Evolutionary conservation across 1,139 yeast genomes (phyloP).

Genomic region (Keqinozyma sinolaborantium): DNA sequence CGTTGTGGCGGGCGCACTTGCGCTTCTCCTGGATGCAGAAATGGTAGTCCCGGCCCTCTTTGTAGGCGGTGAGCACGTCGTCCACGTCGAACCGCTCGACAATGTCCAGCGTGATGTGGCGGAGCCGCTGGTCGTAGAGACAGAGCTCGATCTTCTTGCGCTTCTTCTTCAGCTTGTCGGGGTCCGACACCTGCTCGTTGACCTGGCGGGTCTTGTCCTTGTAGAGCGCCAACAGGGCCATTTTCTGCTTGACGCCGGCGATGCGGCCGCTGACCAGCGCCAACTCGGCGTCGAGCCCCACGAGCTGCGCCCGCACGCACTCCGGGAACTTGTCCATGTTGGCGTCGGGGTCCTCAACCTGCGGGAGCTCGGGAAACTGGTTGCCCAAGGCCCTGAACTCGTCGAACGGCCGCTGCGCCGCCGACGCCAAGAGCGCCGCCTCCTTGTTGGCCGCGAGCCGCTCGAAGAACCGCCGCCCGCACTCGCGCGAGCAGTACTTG

Average conservation of each 20-base stretch:
- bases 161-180: conserved; percentile 14
- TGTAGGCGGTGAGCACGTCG: conserved; percentile 10
- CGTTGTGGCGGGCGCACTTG: conserved; percentile 63
- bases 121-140: conserved; percentile 8
- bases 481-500: conserved; percentile 74
- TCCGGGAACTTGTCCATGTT: conserved; percentile 26
- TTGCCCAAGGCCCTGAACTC: conserved; percentile 23
- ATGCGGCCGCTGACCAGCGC: conserved; percentile 16
- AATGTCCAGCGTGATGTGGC: conserved; percentile 5
- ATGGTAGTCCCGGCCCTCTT: conserved; percentile 13
- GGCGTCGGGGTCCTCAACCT: conserved; percentile 25
- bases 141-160: conserved; percentile 16
- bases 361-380: conserved; percentile 37
- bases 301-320: conserved; percentile 19
- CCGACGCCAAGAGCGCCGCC: conserved; percentile 9
- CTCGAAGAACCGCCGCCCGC: conserved; percentile 59
- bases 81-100: conserved; percentile 14
- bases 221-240: conserved; percentile 21
- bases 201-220: conserved; percentile 35
- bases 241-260: conserved; percentile 14
- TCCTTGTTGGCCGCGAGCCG: conserved; percentile 3
- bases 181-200: conserved; percentile 28
- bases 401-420: conserved; percentile 11
- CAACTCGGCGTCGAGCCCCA: conserved; percentile 18
- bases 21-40: conserved; percentile 61